phyloP scores from a whole-genome alignment of 257 asterid genomes.

The Jaltomata sinuosa region DNA sequence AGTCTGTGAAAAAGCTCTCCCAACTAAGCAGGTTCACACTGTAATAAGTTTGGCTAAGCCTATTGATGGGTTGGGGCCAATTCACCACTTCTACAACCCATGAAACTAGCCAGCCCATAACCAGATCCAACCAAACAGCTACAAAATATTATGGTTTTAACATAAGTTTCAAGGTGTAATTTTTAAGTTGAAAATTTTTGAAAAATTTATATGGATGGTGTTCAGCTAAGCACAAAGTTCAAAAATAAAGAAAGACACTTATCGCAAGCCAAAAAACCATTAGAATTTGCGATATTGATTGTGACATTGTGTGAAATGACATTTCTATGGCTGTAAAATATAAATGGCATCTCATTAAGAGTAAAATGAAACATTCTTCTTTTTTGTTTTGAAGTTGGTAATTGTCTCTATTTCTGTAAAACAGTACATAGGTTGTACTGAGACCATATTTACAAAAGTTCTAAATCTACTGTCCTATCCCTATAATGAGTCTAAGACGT shows the following conservation, averaged over 20 bases:
- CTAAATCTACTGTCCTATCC: too few species aligned
- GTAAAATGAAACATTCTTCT: background rate
- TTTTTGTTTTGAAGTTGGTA: too few species aligned
- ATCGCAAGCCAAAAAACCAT: background rate
- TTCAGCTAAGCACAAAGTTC: background rate
- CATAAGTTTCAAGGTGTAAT: background rate
- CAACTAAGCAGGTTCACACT: background rate
- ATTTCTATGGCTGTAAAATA: background rate
- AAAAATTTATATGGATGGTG: background rate
- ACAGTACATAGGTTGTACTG: too few species aligned
- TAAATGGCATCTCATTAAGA: background rate
- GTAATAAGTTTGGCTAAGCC: background rate
- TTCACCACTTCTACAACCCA: background rate
- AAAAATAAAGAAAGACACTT: background rate
- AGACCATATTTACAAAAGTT: too few species aligned
- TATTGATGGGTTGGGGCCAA: background rate
- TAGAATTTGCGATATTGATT: background rate
- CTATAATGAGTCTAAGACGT: too few species aligned
- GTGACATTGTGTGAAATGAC: background rate
- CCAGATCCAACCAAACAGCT: background rate
- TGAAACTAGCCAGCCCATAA: background rate
- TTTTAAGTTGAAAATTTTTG: background rate
- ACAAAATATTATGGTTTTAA: background rate
- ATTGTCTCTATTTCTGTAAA: too few species aligned
- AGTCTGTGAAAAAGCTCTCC: background rate